phyloP scores from a whole-genome alignment of 23 red algal genomes.

The Gracilaria gracilis region DNA sequence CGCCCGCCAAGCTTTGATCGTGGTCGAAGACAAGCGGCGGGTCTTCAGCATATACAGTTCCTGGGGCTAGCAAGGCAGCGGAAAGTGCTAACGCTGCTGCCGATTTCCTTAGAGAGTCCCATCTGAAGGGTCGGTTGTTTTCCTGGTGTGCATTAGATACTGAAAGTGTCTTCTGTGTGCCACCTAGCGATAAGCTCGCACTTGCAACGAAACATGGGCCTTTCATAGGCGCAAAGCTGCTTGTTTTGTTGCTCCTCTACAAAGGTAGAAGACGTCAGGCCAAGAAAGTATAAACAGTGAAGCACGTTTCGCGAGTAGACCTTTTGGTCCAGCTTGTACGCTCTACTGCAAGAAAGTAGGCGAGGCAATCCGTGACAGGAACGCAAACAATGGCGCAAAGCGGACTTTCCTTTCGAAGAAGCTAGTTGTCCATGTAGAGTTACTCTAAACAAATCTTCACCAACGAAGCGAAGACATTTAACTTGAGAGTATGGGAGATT shows the following conservation, averaged over 20 bases:
- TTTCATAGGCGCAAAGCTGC: not conserved
- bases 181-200: not conserved
- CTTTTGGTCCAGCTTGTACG: not conserved
- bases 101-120: conserved; percentile 10
- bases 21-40: conserved; percentile 73
- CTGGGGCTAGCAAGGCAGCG: conserved; percentile 28
- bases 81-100: conserved; percentile 40
- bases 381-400: not conserved
- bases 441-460: no score
- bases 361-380: not conserved
- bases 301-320: not conserved
- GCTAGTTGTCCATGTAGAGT: no score
- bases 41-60: conserved; percentile 33
- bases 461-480: no score
- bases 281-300: no score
- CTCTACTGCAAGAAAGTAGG: not conserved
- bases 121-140: not conserved
- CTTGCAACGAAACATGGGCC: conserved; percentile 7
- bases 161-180: not conserved
- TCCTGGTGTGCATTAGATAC: not conserved
- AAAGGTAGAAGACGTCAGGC: not conserved
- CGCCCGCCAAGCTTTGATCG: conserved; percentile 71
- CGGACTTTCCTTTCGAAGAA: no score
- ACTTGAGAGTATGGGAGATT: no score
- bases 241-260: not conserved